phyloP scores from a whole-genome alignment of 2,329 filamentous ascomycete genomes.

The Alternaria consortialis region DNA sequence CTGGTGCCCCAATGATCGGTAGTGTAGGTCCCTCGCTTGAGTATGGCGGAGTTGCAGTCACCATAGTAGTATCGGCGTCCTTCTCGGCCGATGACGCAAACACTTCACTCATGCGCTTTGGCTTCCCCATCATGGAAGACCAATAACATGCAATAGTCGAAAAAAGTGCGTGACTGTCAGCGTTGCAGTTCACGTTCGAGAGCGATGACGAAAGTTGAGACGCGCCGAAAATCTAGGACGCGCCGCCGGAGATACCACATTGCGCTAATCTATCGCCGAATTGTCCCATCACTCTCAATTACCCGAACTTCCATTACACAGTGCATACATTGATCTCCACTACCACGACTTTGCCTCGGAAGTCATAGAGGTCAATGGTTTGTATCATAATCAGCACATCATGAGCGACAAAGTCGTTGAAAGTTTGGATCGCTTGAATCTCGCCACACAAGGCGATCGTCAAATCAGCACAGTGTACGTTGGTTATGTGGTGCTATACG shows the following conservation, averaged over 20 bases:
- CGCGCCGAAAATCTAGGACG: conserved; percentile 19
- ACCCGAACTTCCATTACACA: not conserved
- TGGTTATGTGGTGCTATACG: not conserved
- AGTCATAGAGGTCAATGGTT: not conserved
- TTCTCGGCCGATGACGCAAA: conserved; percentile 26
- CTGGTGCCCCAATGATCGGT: conserved; percentile 18
- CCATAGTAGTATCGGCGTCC: conserved; percentile 5
- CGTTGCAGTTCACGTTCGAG: not conserved
- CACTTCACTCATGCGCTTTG: conserved; percentile 34
- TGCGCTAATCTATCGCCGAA: conserved; percentile 14
- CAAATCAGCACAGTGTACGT: not conserved
- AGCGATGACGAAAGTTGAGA: conserved; percentile 15
- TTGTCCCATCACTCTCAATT: not conserved
- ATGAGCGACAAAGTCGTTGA: not conserved
- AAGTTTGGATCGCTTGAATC: not conserved
- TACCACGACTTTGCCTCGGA: not conserved
- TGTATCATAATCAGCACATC: not conserved
- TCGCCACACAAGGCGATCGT: not conserved
- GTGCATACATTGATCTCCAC: not conserved
- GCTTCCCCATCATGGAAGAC: conserved; percentile 17
- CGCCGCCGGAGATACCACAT: conserved; percentile 13
- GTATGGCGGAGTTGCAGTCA: conserved; percentile 19
- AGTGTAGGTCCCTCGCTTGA: conserved; percentile 37
- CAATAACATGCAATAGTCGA: not conserved
- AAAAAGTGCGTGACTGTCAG: not conserved